Conservation (phyloP, 495 filamentous ascomycete genomes). For the Tuber magnatum region DNA sequence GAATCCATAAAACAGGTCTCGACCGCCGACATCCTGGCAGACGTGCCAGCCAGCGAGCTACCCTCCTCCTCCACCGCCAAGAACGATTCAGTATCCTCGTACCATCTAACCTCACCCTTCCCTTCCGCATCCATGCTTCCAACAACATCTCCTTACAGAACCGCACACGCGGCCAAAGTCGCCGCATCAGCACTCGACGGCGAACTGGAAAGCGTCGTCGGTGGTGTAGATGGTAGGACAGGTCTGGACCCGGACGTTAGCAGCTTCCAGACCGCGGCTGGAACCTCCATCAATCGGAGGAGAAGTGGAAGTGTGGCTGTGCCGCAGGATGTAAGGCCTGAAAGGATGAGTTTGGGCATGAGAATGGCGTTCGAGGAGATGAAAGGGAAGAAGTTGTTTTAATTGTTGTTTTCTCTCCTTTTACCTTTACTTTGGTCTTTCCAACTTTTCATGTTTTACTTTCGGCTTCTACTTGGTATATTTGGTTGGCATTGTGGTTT, state of each 20-base stretch:
- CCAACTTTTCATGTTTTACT: background rate
- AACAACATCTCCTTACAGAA: conserved; percentile 27
- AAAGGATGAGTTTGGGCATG: conserved; percentile 30
- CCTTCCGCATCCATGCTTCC: conserved; percentile 24
- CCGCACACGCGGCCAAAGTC: conserved; percentile 35
- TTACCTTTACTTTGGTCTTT: background rate
- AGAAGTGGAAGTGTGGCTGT: conserved; percentile 24
- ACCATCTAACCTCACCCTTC: conserved; percentile 35
- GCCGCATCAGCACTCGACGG: conserved; percentile 30
- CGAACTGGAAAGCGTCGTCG: conserved; percentile 38
- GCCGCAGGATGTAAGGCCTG: conserved; percentile 19
- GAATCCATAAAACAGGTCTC: conserved; percentile 8
- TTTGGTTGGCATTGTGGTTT: background rate
- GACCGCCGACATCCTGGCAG: conserved; percentile 27
- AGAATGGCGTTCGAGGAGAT: conserved; percentile 35
- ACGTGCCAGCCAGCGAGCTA: conserved; percentile 3
- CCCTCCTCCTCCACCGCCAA: conserved; percentile 13
- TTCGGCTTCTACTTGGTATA: background rate
- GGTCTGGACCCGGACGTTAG: conserved; percentile 35
- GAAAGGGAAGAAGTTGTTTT: conserved; percentile 6
- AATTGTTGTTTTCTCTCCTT: background rate
- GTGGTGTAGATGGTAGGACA: conserved; percentile 39
- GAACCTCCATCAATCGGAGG: background rate
- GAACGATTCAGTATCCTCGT: conserved; percentile 30
- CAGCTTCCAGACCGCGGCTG: conserved; percentile 15